Percentiles rank a stretch among this genome's conserved stretches.
Conservation (phyloP, 2,329 filamentous ascomycete genomes). For the Penicillium italicum region DNA sequence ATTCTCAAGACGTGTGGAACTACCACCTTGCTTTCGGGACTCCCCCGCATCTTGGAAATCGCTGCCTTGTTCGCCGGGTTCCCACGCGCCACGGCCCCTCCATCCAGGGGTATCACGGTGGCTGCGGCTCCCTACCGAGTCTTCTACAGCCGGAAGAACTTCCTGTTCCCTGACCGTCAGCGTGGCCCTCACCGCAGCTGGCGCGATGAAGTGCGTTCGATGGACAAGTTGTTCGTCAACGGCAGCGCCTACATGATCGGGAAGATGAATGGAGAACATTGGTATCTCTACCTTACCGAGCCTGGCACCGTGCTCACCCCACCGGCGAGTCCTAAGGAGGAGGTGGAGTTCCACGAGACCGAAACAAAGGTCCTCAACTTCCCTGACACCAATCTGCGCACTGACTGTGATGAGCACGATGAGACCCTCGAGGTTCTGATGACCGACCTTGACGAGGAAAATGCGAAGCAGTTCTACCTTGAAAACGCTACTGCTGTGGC, state of each 20-base stretch:
- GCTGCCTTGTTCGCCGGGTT: slow-evolving; percentile 87
- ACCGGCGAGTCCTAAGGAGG: slow-evolving; percentile 65
- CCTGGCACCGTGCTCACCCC: slow-evolving; percentile 77
- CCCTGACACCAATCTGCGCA: slow-evolving; percentile 38
- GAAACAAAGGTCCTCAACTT: slow-evolving; percentile 59
- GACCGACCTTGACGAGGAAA: slow-evolving; percentile 64
- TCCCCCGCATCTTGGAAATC: slow-evolving; percentile 88
- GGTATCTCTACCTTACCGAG: slow-evolving; percentile 96
- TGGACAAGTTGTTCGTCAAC: slow-evolving; percentile 86
- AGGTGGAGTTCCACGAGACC: slow-evolving; percentile 50
- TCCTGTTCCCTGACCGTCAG: slow-evolving; percentile 91
- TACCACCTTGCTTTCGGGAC: slow-evolving; percentile 83
- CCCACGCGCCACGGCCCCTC: slow-evolving; percentile 68
- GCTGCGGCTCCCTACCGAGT: slow-evolving; percentile 89
- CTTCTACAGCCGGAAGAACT: slow-evolving; percentile 99
- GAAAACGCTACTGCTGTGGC: slow-evolving; percentile 87
- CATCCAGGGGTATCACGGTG: slow-evolving; percentile 63
- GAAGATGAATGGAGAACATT: slow-evolving; percentile 99
- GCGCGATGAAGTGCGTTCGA: slow-evolving; percentile 88
- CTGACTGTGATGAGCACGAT: slow-evolving; percentile 40
- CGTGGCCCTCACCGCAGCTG: slow-evolving; percentile 93
- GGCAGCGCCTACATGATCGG: slow-evolving; percentile 99
- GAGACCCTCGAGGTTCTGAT: slow-evolving; percentile 62
- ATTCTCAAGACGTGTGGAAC: slow-evolving; percentile 98
- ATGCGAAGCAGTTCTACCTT: slow-evolving; percentile 66